A percentile compares a stretch with the other conserved stretches of the same genome.
phyloP scores from a whole-genome alignment of 345 rosid genomes.

The Cardamine chenopodiifolia region DNA sequence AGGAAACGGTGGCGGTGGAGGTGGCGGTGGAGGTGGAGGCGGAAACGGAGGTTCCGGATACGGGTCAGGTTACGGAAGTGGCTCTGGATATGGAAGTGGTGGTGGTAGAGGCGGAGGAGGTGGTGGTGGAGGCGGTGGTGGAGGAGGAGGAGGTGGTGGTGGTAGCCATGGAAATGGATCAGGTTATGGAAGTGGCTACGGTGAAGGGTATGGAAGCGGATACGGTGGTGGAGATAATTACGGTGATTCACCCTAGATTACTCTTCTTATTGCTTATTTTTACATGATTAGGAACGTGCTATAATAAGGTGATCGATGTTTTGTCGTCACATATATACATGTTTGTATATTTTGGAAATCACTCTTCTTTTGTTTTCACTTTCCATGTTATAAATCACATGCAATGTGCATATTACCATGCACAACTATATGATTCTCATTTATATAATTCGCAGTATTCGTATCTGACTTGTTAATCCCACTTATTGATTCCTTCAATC shows the following conservation, averaged over 20 bases:
- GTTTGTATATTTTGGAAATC: constrained; percentile 8
- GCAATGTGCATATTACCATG: constrained; percentile 17
- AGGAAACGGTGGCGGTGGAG: constrained; percentile 45
- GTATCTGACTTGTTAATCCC: not conserved
- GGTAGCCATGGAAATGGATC: constrained; percentile 39
- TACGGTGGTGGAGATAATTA: constrained; percentile 37
- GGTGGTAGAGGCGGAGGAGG: constrained; percentile 13
- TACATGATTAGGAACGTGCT: constrained; percentile 13
- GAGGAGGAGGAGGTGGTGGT: constrained; percentile 39
- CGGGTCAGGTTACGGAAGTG: constrained; percentile 45
- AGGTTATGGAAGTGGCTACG: constrained; percentile 42
- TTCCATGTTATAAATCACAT: not conserved
- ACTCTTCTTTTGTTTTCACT: constrained; percentile 24
- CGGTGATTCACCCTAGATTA: constrained; percentile 32
- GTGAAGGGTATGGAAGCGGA: constrained; percentile 45
- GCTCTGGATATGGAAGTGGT: constrained; percentile 43
- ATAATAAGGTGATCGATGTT: constrained; percentile 27
- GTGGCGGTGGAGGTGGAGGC: constrained; percentile 43
- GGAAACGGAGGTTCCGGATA: constrained; percentile 38
- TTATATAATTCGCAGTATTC: not conserved
- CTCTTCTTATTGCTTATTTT: constrained; percentile 6
- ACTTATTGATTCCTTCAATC: not conserved
- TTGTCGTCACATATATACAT: constrained; percentile 17
- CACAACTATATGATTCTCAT: constrained; percentile 1
- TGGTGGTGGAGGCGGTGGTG: constrained; percentile 23